Evolutionary conservation across 257 asterid species (phyloP), one percentile per base, ranked within the genome.

Genomic region (Coffea eugenioides): DNA sequence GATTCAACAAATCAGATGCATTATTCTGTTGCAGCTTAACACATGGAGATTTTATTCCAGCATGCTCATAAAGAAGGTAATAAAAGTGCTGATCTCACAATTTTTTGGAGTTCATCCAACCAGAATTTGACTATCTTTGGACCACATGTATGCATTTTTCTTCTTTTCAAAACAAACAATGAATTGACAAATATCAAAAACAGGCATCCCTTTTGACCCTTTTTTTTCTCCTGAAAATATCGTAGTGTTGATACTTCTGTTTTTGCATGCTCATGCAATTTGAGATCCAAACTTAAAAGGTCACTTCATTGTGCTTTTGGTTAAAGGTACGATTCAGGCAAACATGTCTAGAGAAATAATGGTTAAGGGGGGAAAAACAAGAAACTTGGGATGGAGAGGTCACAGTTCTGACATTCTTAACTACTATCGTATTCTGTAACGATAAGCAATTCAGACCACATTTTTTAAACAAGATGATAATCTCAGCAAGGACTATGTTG

Each of bases 311-410:
- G 34, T 14, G 49, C 49, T 18, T 5, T 21, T 14, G 9, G 21
- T 31, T 54, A 51, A 74, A 54, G 41, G 61, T 23, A 59, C 54
- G 56, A 54, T 65, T 74, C 36, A 74, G 52, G 16, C 78, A 74
- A 74, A 36, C 2, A 59, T 18, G 27, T 59, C 6, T 15, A 18
- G 59, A 54, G 65, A 59, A 59, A 31, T 31, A 68, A 68, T 21
- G 36, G 13, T 36, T 12, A 66, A 66, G 16, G 18, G 20, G 5
- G 15, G 12, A 51, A 52, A 52, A 52, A 14, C 16, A 2, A 16
- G 14, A 13, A 52, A 2, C 52, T 48, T 5, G 18, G 21, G 23
- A 54, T 4, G 61, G 3, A 16, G 23, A 54, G 20, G 15, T 6
- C 46, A 57, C 66, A 59, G 31, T 51, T 27, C 20, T 10, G 67